phyloP scores from a whole-genome alignment of 805 yeast species.

The Helenozyma rhizophorensis region DNA sequence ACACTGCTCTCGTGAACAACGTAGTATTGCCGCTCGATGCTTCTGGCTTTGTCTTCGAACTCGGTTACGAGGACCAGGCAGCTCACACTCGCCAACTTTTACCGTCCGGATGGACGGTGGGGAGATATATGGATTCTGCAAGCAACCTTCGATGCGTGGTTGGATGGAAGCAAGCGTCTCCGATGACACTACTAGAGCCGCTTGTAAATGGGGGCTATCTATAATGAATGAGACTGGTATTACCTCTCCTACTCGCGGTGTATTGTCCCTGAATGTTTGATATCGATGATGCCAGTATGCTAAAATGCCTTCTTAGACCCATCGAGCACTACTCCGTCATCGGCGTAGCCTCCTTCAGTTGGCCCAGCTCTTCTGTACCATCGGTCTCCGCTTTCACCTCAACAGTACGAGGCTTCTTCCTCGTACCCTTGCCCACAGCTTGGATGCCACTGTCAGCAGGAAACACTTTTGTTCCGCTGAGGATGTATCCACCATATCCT shows the following conservation, averaged over 20 bases:
- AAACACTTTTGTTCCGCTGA: constrained; percentile 73
- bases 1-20: constrained; percentile 46
- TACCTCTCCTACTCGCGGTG: too few species aligned
- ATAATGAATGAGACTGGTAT: too few species aligned
- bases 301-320: constrained; percentile 15
- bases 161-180: constrained; percentile 47
- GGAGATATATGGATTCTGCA: constrained; percentile 46
- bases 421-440: constrained; percentile 64
- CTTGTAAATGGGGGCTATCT: constrained; percentile 2
- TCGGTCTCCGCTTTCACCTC: constrained; percentile 6
- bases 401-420: constrained; percentile 32
- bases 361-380: background rate
- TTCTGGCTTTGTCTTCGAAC: constrained; percentile 66
- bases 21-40: constrained; percentile 42
- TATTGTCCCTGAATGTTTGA: background rate
- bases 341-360: background rate
- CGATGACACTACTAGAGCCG: constrained; percentile 11
- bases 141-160: constrained; percentile 55
- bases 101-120: constrained; percentile 45
- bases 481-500: constrained; percentile 86
- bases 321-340: constrained; percentile 2
- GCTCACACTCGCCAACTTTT: constrained; percentile 28
- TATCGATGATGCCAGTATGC: background rate
- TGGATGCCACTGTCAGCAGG: constrained; percentile 58
- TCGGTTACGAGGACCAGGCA: constrained; percentile 63